Evolutionary conservation across 768 basidiomycete genomes (phyloP).

Genomic region (Myochromella boudieri): DNA sequence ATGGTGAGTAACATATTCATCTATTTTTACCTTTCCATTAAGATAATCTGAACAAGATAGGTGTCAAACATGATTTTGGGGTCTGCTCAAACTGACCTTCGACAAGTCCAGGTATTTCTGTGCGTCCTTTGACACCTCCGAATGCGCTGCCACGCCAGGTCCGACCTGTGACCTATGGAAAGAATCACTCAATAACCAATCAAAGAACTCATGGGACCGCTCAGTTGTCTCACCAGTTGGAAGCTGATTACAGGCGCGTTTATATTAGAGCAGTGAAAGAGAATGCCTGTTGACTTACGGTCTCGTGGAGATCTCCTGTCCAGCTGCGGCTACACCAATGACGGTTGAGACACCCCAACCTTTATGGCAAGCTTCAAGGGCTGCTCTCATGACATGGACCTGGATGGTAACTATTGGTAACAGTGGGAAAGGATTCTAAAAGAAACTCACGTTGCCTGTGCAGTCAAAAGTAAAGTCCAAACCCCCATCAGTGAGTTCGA

Average conservation of each 20-base stretch:
- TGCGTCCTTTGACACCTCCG: constrained; percentile 97
- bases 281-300: constrained; percentile 50
- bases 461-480: constrained; percentile 97
- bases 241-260: constrained; percentile 32
- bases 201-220: neutral
- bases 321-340: constrained; percentile 96
- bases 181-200: constrained; percentile 12
- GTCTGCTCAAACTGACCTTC: constrained; percentile 54
- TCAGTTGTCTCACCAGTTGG: constrained; percentile 43
- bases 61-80: neutral
- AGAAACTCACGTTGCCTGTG: constrained; percentile 72
- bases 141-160: constrained; percentile 96
- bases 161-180: constrained; percentile 81
- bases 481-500: constrained; percentile 95
- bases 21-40: constrained; percentile 78
- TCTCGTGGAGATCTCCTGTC: constrained; percentile 89
- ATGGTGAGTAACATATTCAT: constrained; percentile 94
- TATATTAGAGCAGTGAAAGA: constrained; percentile 4
- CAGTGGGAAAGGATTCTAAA: neutral
- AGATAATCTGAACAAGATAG: constrained; percentile 68
- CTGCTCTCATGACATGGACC: constrained; percentile 92
- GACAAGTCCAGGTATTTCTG: constrained; percentile 91
- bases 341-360: constrained; percentile 97
- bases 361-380: constrained; percentile 98
- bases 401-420: constrained; percentile 21